A percentile compares a stretch with the other conserved stretches of the same genome.
phyloP scores from a whole-genome alignment of 1,284 basidiomycete species.

The Sphagnurus paluster region DNA sequence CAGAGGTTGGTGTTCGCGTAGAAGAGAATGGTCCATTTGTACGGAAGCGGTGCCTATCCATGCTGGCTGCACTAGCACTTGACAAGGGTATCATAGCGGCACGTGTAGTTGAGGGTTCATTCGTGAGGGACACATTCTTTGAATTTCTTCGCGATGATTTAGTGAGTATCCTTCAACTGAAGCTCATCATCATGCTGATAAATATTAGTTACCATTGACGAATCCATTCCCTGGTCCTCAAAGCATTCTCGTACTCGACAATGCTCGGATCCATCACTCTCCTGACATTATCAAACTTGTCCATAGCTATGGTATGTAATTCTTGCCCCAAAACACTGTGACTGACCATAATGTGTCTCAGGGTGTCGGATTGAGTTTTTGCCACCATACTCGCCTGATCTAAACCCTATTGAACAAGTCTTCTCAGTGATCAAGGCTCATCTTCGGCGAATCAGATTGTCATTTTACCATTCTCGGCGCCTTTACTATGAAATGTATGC shows the following conservation, averaged over 20 bases:
- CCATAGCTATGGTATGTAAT: not conserved
- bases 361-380: slow-evolving; percentile 17
- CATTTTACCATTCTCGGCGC: slow-evolving; percentile 7
- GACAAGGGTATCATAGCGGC: slow-evolving; percentile 1
- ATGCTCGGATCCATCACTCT: slow-evolving; percentile 15
- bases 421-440: slow-evolving; percentile 18
- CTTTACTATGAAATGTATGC: slow-evolving; percentile 20
- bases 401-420: slow-evolving; percentile 18
- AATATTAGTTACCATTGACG: slow-evolving; percentile 10
- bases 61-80: not conserved
- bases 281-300: slow-evolving; percentile 2
- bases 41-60: not conserved
- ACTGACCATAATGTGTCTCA: not conserved
- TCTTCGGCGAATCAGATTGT: slow-evolving; percentile 2
- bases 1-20: not conserved
- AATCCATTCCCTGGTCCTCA: slow-evolving; percentile 16
- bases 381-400: slow-evolving; percentile 18
- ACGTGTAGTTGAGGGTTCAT: not conserved
- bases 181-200: too few species aligned
- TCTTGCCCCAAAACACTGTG: not conserved
- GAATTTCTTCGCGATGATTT: not conserved
- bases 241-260: slow-evolving; percentile 15
- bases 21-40: not conserved
- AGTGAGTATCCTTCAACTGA: not conserved
- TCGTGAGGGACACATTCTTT: not conserved